phyloP scores from a whole-genome alignment of 2,329 filamentous ascomycete genomes.

The Metarhizium anisopliae region DNA sequence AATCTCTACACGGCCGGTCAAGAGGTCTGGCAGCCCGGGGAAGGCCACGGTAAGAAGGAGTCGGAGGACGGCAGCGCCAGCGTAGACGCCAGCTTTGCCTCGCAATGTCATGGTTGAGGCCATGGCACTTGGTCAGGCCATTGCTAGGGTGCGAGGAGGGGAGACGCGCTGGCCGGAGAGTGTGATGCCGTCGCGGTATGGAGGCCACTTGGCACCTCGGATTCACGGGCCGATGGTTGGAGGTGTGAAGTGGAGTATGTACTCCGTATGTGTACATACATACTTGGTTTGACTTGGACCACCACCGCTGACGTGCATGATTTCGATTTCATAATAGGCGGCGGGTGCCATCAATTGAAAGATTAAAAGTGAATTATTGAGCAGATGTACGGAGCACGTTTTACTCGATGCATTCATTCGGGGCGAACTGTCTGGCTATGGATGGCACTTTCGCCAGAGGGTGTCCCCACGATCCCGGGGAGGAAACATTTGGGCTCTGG shows the following conservation, averaged over 20 bases:
- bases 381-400: too few species aligned
- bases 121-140: conserved; percentile 8
- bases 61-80: conserved; percentile 67
- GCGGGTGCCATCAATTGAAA: too few species aligned
- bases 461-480: too few species aligned
- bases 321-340: too few species aligned
- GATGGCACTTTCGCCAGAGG: too few species aligned
- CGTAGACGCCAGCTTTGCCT: conserved; percentile 52
- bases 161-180: neutral
- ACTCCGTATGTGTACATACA: too few species aligned
- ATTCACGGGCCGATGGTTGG: conserved; percentile 6
- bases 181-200: neutral
- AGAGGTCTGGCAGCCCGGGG: conserved; percentile 71
- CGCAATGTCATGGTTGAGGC: conserved; percentile 29
- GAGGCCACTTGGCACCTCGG: conserved; percentile 24
- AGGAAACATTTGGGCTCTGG: too few species aligned
- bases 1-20: conserved; percentile 89
- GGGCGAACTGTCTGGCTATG: too few species aligned
- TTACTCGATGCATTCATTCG: too few species aligned
- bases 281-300: neutral
- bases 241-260: neutral
- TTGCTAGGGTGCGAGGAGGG: neutral
- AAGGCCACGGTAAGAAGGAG: conserved; percentile 73
- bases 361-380: too few species aligned
- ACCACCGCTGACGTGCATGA: too few species aligned